Conservation (phyloP, 1,139 yeast genomes). For the Candida gigantensis region DNA sequence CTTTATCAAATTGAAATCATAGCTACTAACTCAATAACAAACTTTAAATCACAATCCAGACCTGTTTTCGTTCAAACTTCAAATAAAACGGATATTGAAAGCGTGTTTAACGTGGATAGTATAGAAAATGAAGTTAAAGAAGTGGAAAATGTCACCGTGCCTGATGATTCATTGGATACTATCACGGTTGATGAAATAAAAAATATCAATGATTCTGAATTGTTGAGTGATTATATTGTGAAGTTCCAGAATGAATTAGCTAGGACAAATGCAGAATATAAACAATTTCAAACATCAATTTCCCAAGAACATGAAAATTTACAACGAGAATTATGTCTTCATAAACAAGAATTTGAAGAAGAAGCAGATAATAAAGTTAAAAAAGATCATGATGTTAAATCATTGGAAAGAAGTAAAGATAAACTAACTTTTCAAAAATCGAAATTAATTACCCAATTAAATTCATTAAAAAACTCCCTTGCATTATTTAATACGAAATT, state of each 20-base stretch:
- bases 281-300: slow-evolving; percentile 20
- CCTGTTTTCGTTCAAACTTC: slow-evolving; percentile 27
- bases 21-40: slow-evolving; percentile 40
- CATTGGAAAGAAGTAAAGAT: slow-evolving; percentile 34
- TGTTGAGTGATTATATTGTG: slow-evolving; percentile 25
- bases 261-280: slow-evolving; percentile 27
- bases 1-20: slow-evolving; percentile 41
- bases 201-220: slow-evolving; percentile 19
- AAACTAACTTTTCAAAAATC: slow-evolving; percentile 28
- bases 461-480: slow-evolving; percentile 22
- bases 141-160: slow-evolving; percentile 1
- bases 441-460: slow-evolving; percentile 31
- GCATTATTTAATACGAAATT: slow-evolving; percentile 21
- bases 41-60: slow-evolving; percentile 37
- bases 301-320: slow-evolving; percentile 26
- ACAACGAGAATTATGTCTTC: slow-evolving; percentile 20
- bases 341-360: slow-evolving; percentile 32
- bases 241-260: slow-evolving; percentile 33
- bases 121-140: slow-evolving; percentile 11
- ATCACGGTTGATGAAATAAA: slow-evolving; percentile 22
- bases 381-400: slow-evolving; percentile 35
- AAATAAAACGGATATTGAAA: slow-evolving; percentile 12
- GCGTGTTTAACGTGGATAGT: slow-evolving; percentile 9
- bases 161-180: slow-evolving; percentile 12
- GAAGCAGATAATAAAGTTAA: slow-evolving; percentile 32